Evolutionary conservation across 768 basidiomycete genomes (phyloP), one percentile per base, ranked within the genome.

Genomic region (Suillus variegatus): DNA sequence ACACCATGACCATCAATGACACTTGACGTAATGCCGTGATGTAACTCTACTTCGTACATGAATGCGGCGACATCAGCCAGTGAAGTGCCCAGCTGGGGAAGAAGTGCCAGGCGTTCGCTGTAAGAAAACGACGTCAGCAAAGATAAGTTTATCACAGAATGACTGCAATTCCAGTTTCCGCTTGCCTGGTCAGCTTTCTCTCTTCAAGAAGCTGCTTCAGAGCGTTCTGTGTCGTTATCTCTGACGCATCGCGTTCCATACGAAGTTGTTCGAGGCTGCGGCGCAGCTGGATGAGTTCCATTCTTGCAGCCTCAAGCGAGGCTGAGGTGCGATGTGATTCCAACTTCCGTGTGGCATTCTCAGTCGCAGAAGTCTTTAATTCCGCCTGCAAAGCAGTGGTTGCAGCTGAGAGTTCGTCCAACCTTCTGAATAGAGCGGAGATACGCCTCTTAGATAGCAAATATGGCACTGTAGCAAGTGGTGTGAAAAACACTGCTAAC

Each of bases 41-140:
- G 80, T 60, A 89, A 75, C 69, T 90, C 88, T 8, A 87, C 78
- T 73, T 90, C 83, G 63, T 91, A 84, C 82, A 92, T 88, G 73
- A 91, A 88, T 25, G 85, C 83, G 12, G 89, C 90, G 20, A 90
- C 73, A 69, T 90, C 86, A 22, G 86, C 90, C 8, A 91, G 77
- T 0, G 88, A 87, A 49, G 73, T 78, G 64, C 75, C 75, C 62
- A 76, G 75, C 49, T 40, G 75, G 35, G 75, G 70, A 43, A 73
- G 67, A 51, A 66, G 43, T 22, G 70, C 16, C 28, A 77, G 64
- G 64, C 61, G 69, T 43, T 69, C 60, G 36, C 75, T 76, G 58
- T 38, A 47, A 60, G 22, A 49, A 41, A 54, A 38, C n/a, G 28
- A 64, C 4, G 66, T 73, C 36, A 73, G 74, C 62, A 28, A 44